Evolutionary conservation across 768 basidiomycete genomes (phyloP).

Genomic region (Grammothele lineata): DNA sequence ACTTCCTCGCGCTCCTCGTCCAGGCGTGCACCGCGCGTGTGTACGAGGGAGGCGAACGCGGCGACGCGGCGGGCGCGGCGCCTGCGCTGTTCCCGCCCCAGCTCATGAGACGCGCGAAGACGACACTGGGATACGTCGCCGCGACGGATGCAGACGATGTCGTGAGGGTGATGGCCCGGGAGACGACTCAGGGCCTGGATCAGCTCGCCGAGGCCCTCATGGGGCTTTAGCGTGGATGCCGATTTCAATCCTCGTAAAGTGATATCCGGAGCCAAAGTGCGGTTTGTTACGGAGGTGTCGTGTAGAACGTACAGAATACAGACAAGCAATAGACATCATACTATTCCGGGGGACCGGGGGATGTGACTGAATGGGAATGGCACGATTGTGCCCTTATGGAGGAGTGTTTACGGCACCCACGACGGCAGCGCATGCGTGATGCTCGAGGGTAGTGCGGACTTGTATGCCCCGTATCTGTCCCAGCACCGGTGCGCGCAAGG

Average conservation of each 20-base stretch:
- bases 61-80: slow-evolving; percentile 7
- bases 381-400: no score
- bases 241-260: neutral
- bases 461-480: slow-evolving; percentile 93
- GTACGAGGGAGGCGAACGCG: slow-evolving; percentile 37
- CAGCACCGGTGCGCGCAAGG: slow-evolving; percentile 56
- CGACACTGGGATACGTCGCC: slow-evolving; percentile 65
- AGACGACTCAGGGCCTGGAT: slow-evolving; percentile 53
- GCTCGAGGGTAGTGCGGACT: no score
- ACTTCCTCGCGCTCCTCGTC: slow-evolving; percentile 72
- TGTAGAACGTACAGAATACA: neutral
- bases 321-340: neutral
- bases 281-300: neutral
- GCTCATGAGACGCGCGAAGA: slow-evolving; percentile 46
- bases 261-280: neutral
- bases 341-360: neutral
- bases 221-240: slow-evolving; percentile 22
- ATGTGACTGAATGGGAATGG: no score
- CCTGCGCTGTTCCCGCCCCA: slow-evolving; percentile 30
- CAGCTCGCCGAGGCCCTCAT: slow-evolving; percentile 45
- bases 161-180: slow-evolving; percentile 73
- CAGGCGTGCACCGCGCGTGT: slow-evolving; percentile 49
- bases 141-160: slow-evolving; percentile 68
- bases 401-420: no score
- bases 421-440: no score